phyloP scores from a whole-genome alignment of 345 rosid species.

The Conringia planisiliqua region DNA sequence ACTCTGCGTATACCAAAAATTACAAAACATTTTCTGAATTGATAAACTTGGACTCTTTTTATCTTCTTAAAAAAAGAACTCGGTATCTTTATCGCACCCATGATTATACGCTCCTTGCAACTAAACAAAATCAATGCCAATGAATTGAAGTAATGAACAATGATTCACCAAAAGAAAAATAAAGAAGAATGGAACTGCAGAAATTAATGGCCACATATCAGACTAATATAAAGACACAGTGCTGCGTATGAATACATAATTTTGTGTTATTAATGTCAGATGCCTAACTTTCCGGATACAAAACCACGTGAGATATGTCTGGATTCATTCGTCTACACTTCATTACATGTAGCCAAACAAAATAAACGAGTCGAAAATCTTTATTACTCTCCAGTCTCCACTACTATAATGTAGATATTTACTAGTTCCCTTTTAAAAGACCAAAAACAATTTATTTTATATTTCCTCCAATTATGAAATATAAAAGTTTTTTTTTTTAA shows the following conservation, averaged over 20 bases:
- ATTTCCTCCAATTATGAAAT: too few relatives aligned
- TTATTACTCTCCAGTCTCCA: not conserved
- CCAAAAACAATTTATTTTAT: not conserved
- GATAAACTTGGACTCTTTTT: not conserved
- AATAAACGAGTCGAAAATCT: not conserved
- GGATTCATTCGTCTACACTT: slow-evolving; percentile 17
- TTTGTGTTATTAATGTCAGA: slow-evolving; percentile 20
- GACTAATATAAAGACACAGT: not conserved
- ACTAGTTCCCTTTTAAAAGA: not conserved
- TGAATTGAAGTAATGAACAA: slow-evolving; percentile 10
- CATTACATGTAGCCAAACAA: slow-evolving; percentile 16
- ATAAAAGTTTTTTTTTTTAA: too few relatives aligned
- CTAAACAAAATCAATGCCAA: not conserved
- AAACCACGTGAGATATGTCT: slow-evolving; percentile 31
- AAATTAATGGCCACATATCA: slow-evolving; percentile 13
- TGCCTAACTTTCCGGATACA: slow-evolving; percentile 30
- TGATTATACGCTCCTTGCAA: not conserved
- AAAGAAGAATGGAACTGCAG: slow-evolving; percentile 8
- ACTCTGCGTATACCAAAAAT: slow-evolving; percentile 1
- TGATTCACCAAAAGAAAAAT: slow-evolving; percentile 8
- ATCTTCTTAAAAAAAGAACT: too few relatives aligned
- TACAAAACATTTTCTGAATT: not conserved
- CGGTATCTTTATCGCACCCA: not conserved
- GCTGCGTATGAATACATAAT: slow-evolving; percentile 19
- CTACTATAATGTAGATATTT: slow-evolving; percentile 1